Evolutionary conservation across 805 yeast species (phyloP).

Genomic region (Kodamaea kaohsiungensis): DNA sequence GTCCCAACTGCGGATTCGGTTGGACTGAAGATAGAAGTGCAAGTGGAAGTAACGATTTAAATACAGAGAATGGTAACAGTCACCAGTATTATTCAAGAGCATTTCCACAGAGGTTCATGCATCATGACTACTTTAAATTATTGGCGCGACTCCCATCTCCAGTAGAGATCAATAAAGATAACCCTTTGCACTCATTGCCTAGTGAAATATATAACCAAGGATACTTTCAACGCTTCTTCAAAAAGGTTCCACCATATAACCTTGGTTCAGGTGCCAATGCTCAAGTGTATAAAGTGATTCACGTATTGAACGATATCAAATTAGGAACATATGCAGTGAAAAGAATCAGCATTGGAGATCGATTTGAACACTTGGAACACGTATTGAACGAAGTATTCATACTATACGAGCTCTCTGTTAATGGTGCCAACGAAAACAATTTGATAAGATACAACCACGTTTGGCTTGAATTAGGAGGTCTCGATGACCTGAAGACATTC

Average conservation of each 20-base stretch:
- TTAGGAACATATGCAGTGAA: conserved; percentile 84
- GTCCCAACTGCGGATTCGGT: conserved; percentile 35
- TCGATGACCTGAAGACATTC: conserved; percentile 43
- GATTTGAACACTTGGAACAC: conserved; percentile 63
- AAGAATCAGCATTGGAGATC: conserved; percentile 80
- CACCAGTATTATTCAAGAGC: not conserved
- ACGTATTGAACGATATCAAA: conserved; percentile 66
- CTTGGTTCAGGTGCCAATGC: conserved; percentile 88
- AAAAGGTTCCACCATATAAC: conserved; percentile 47
- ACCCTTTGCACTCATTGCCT: conserved; percentile 35
- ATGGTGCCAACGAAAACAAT: conserved; percentile 50
- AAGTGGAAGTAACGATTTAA: not conserved
- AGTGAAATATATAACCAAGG: conserved; percentile 74
- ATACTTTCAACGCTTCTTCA: conserved; percentile 73
- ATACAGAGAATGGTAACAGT: not conserved
- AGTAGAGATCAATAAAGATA: not conserved
- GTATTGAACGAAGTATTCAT: conserved; percentile 79
- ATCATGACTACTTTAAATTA: conserved; percentile 37
- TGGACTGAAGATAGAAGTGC: conserved; percentile 20
- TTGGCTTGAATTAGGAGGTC: conserved; percentile 76
- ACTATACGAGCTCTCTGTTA: conserved; percentile 51
- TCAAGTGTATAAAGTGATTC: conserved; percentile 80
- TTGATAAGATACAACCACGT: conserved; percentile 87
- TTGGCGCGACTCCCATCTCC: conserved; percentile 23
- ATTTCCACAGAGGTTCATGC: conserved; percentile 28